Conservation (phyloP, 2,329 filamentous ascomycete genomes). For the Paecilomyces niveus region DNA sequence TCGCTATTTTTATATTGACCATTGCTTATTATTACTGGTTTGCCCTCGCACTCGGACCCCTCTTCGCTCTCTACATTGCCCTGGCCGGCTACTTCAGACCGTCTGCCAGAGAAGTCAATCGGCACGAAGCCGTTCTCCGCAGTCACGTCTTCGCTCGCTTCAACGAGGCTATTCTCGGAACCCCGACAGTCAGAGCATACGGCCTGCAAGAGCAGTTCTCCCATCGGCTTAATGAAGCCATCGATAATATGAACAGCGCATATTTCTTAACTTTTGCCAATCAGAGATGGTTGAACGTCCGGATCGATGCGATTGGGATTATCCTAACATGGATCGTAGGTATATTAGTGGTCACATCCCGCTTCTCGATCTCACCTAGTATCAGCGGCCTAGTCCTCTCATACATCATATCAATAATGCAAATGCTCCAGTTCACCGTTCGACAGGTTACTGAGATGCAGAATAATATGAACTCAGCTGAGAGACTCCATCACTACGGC, state of each 20-base stretch:
- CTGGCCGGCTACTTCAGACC: slow-evolving; percentile 76
- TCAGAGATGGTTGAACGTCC: slow-evolving; percentile 83
- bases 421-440: slow-evolving; percentile 94
- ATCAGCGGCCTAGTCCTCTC: slow-evolving; percentile 71
- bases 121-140: slow-evolving; percentile 76
- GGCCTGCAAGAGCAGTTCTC: slow-evolving; percentile 72
- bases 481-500: slow-evolving; percentile 3
- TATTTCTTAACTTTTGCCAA: slow-evolving; percentile 96
- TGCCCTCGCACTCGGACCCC: slow-evolving; percentile 53
- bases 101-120: slow-evolving; percentile 82
- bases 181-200: slow-evolving; percentile 82
- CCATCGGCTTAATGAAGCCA: slow-evolving; percentile 58
- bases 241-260: slow-evolving; percentile 88
- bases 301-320: slow-evolving; percentile 78
- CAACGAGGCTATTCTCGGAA: slow-evolving; percentile 67
- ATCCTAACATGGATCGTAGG: slow-evolving; percentile 79
- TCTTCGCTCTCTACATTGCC: slow-evolving; percentile 67
- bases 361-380: slow-evolving; percentile 50
- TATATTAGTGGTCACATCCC: slow-evolving; percentile 84
- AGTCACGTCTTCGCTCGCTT: slow-evolving; percentile 71
- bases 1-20: slow-evolving; percentile 74
- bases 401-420: slow-evolving; percentile 87
- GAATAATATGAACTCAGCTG: slow-evolving; percentile 53
- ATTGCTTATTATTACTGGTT: slow-evolving; percentile 86
- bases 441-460: slow-evolving; percentile 90